phyloP scores from a whole-genome alignment of 192 early-diverging fungal species.

The Glomus cerebriforme region DNA sequence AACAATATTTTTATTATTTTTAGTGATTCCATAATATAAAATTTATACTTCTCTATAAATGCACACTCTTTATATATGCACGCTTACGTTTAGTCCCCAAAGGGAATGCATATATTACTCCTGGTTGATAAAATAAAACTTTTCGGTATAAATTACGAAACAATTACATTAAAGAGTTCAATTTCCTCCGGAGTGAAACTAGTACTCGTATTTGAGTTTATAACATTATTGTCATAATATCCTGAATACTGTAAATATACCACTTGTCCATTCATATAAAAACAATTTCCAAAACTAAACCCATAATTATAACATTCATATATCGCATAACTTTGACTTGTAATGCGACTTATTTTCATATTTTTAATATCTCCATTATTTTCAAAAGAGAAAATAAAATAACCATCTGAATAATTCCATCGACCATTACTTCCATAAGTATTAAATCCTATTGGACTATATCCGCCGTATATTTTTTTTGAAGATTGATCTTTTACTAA shows the following conservation, averaged over 20 bases:
- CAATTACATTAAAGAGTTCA: background rate
- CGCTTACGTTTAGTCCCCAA: too few relatives aligned
- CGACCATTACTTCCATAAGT: background rate
- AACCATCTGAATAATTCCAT: background rate
- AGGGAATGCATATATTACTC: too few relatives aligned
- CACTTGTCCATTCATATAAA: too few relatives aligned
- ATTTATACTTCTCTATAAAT: too few relatives aligned
- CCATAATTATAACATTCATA: background rate
- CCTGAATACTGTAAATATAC: background rate
- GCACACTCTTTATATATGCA: too few relatives aligned
- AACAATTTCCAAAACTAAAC: too few relatives aligned
- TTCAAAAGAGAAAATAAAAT: conserved; percentile 1
- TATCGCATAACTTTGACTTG: background rate
- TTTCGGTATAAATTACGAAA: too few relatives aligned
- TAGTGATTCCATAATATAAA: too few relatives aligned
- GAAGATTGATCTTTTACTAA: background rate
- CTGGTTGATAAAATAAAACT: too few relatives aligned
- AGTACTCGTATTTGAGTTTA: background rate
- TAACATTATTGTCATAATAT: background rate
- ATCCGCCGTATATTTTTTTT: background rate
- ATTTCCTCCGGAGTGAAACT: too few relatives aligned
- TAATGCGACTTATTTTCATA: background rate
- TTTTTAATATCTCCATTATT: background rate
- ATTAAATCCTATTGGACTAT: conserved; percentile 6
- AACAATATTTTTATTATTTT: too few relatives aligned